These are phyloP conservation scores for Hepatocystis sp. DNA, from an alignment of 169 alveolate genomes.

Conservation along the genomic window DNA sequence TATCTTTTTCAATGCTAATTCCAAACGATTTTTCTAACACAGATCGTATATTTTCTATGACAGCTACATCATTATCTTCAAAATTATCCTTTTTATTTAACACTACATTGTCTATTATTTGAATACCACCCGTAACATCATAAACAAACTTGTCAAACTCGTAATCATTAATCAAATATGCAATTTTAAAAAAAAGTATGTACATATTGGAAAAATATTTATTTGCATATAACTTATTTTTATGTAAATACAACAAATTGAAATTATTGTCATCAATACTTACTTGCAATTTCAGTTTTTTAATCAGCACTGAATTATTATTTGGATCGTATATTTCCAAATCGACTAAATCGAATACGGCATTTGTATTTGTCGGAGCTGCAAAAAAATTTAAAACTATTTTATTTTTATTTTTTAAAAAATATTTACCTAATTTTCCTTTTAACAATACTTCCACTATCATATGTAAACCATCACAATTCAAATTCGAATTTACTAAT, in stretches of 20 bases:
- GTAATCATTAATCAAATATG: constrained; percentile 40
- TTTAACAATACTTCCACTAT: constrained; percentile 52
- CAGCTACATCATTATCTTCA: too few relatives aligned
- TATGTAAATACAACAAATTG: constrained; percentile 47
- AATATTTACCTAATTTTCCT: constrained; percentile 68
- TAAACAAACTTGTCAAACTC: constrained; percentile 52
- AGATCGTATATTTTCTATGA: constrained; percentile 9
- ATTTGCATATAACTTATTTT: constrained; percentile 18
- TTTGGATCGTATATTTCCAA: constrained; percentile 48
- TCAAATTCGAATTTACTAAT: constrained; percentile 34
- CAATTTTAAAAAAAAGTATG: constrained; percentile 47
- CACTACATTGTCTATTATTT: constrained; percentile 14
- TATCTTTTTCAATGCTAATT: constrained; percentile 18
- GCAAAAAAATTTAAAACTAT: constrained; percentile 49
- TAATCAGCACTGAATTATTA: not conserved
- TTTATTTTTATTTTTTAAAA: constrained; percentile 22
- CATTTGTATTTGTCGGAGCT: not conserved
- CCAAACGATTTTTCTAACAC: not conserved
- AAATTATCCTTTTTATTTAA: too few relatives aligned
- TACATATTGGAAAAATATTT: constrained; percentile 68
- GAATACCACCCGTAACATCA: constrained; percentile 67
- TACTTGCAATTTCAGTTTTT: constrained; percentile 19
- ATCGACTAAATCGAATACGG: constrained; percentile 49
- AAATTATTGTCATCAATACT: constrained; percentile 67
- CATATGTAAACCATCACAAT: constrained; percentile 70